Percentiles rank a stretch among this genome's conserved stretches.
These are phyloP conservation scores for Drechslera avenae DNA, from an alignment of 2,329 filamentous ascomycete genomes.

Conservation along the genomic window DNA sequence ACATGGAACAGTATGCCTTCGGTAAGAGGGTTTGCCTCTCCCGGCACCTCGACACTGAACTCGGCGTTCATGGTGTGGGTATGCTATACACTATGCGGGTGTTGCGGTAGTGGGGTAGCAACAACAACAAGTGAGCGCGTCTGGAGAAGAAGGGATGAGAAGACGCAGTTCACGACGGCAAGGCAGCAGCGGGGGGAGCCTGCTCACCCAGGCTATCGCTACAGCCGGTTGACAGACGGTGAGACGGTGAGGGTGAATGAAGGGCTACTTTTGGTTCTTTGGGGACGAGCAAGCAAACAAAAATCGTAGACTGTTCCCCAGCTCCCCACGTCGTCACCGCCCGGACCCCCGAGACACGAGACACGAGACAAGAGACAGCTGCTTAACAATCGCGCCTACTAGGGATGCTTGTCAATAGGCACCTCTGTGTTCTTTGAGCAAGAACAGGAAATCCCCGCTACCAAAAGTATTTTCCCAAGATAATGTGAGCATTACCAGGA, in stretches of 20 bases:
- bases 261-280: slow-evolving; percentile 18
- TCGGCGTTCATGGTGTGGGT: slow-evolving; percentile 37
- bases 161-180: background rate
- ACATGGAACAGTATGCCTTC: slow-evolving; percentile 55
- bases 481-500: no score
- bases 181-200: slow-evolving; percentile 6
- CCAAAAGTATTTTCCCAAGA: no score
- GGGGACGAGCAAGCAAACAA: background rate
- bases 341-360: slow-evolving; percentile 19
- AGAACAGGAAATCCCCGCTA: background rate
- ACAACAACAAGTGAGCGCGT: background rate
- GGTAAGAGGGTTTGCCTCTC: slow-evolving; percentile 70
- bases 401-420: no score
- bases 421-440: no score
- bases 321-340: slow-evolving; percentile 31
- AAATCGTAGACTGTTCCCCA: slow-evolving; percentile 5
- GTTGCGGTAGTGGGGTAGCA: slow-evolving; percentile 22
- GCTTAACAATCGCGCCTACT: background rate
- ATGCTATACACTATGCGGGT: background rate
- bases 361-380: background rate
- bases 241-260: slow-evolving; percentile 11
- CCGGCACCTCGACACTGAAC: slow-evolving; percentile 68
- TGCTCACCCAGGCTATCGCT: slow-evolving; percentile 38
- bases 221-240: slow-evolving; percentile 6
- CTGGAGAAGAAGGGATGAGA: background rate